A percentile compares a stretch with the other conserved stretches of the same genome.
Evolutionary conservation across 1,284 basidiomycete genomes (phyloP).

Genomic region (Cutaneotrichosporon sp.): DNA sequence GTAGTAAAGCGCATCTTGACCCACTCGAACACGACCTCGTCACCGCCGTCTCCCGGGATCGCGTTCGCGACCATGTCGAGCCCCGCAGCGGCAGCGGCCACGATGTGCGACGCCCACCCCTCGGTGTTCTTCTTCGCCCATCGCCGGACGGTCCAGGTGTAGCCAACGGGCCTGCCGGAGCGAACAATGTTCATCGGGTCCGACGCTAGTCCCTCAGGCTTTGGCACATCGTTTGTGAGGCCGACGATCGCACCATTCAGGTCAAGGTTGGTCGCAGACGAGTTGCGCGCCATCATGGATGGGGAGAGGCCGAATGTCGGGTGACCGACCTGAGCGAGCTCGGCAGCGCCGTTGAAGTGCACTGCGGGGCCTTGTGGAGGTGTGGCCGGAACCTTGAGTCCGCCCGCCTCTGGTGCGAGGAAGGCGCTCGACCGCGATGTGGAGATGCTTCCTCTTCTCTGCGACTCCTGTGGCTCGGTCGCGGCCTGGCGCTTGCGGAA

Average conservation of each 20-base stretch:
- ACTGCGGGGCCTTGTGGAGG: constrained; percentile 12
- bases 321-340: constrained; percentile 24
- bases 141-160: constrained; percentile 76
- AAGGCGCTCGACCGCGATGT: constrained; percentile 8
- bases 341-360: constrained; percentile 11
- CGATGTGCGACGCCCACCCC: constrained; percentile 45
- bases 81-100: constrained; percentile 45
- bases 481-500: constrained; percentile 60
- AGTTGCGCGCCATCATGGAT: constrained; percentile 28
- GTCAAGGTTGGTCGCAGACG: constrained; percentile 30
- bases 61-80: constrained; percentile 38
- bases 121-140: constrained; percentile 67
- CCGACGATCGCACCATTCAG: constrained; percentile 40
- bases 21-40: constrained; percentile 54
- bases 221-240: constrained; percentile 18
- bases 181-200: constrained; percentile 15
- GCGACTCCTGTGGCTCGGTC: constrained; percentile 10
- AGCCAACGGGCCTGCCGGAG: constrained; percentile 54
- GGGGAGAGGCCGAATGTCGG: constrained; percentile 52
- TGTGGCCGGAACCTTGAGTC: constrained; percentile 5
- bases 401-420: not conserved
- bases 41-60: constrained; percentile 29
- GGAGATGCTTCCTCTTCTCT: not conserved
- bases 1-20: constrained; percentile 38
- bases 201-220: not conserved